phyloP scores from a whole-genome alignment of 306 rosid genomes.

The Sicyos baderoa region DNA sequence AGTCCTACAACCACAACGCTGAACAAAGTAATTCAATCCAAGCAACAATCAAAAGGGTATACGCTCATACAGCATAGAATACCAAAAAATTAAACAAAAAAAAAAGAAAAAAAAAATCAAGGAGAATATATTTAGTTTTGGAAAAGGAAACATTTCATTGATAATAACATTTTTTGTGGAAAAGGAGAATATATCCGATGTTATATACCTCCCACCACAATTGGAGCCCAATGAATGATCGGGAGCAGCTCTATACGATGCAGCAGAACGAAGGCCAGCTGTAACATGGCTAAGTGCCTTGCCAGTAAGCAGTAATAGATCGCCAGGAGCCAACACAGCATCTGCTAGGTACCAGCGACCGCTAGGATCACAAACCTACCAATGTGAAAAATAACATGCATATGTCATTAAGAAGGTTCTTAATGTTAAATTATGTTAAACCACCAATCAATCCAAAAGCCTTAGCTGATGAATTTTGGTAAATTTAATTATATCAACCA shows the following conservation, averaged over 20 bases:
- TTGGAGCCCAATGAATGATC: slow-evolving; percentile 47
- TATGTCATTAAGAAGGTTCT: slow-evolving; percentile 1
- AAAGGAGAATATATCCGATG: not conserved
- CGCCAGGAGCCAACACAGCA: slow-evolving; percentile 65
- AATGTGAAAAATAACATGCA: slow-evolving; percentile 27
- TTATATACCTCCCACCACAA: slow-evolving; percentile 65
- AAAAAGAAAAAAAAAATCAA: not conserved
- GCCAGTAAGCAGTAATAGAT: slow-evolving; percentile 85
- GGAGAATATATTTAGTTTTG: not conserved
- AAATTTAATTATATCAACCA: too few relatives aligned
- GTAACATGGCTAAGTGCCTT: slow-evolving; percentile 88
- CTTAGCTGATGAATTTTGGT: too few relatives aligned
- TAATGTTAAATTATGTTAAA: too few relatives aligned
- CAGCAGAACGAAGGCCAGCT: slow-evolving; percentile 84
- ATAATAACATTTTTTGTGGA: not conserved
- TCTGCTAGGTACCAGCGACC: slow-evolving; percentile 97
- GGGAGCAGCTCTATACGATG: slow-evolving; percentile 64
- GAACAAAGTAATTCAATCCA: slow-evolving; percentile 28
- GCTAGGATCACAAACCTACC: slow-evolving; percentile 79
- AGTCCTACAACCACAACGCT: slow-evolving; percentile 61
- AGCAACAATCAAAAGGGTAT: slow-evolving; percentile 11
- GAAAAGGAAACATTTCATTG: too few relatives aligned
- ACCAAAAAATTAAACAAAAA: not conserved
- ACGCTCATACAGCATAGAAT: slow-evolving; percentile 20
- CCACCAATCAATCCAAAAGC: too few relatives aligned